A percentile compares a stretch with the other conserved stretches of the same genome.
Conservation (phyloP, 805 yeast species). For the Debaryomyces hansenii region DNA sequence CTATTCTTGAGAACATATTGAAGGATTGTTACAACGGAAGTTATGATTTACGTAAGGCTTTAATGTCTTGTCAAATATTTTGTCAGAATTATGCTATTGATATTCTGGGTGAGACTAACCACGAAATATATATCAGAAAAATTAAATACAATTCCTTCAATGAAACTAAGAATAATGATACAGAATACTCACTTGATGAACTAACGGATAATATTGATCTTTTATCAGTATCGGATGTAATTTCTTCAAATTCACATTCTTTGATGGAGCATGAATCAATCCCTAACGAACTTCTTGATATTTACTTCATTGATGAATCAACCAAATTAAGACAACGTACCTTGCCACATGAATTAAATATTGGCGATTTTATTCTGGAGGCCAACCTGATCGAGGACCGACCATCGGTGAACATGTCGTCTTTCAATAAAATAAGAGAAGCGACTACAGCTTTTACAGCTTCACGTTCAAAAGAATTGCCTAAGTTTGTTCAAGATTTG, state of each 20-base stretch:
- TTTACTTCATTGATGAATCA: slow-evolving; percentile 33
- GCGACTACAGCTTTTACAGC: slow-evolving; percentile 23
- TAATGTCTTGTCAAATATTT: slow-evolving; percentile 45
- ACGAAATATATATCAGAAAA: background rate
- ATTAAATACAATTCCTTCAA: background rate
- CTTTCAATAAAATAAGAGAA: slow-evolving; percentile 12
- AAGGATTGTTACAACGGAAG: slow-evolving; percentile 14
- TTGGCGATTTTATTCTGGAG: slow-evolving; percentile 20
- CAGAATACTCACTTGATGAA: background rate
- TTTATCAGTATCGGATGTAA: slow-evolving; percentile 29
- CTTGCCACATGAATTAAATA: slow-evolving; percentile 40
- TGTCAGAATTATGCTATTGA: slow-evolving; percentile 18
- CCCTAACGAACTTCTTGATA: slow-evolving; percentile 36
- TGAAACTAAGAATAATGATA: background rate
- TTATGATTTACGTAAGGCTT: slow-evolving; percentile 48
- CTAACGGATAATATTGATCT: slow-evolving; percentile 18
- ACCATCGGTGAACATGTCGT: slow-evolving; percentile 2
- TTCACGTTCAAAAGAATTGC: slow-evolving; percentile 35
- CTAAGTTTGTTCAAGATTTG: slow-evolving; percentile 28
- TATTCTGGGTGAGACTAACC: background rate
- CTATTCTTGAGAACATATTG: slow-evolving; percentile 27
- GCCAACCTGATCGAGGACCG: background rate
- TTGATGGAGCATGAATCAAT: slow-evolving; percentile 22
- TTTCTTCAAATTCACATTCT: slow-evolving; percentile 25
- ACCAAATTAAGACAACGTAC: slow-evolving; percentile 24